phyloP scores from a whole-genome alignment of 2,329 filamentous ascomycete genomes.

The Bipolaris cookei region DNA sequence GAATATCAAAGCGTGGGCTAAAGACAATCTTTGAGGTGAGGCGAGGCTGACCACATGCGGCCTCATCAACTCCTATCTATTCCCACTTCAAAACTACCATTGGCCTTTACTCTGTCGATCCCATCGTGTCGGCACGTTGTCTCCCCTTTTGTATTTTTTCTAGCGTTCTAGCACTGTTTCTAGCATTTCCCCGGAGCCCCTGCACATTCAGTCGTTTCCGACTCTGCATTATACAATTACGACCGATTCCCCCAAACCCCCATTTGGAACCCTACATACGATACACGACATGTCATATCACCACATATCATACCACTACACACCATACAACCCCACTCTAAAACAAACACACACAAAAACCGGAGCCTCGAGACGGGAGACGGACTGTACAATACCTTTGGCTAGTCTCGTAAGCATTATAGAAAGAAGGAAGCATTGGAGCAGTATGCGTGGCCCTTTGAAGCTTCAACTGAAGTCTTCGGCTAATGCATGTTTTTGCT shows the following conservation, averaged over 20 bases:
- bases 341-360: neutral
- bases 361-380: neutral
- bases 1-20: conserved; percentile 11
- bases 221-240: conserved; percentile 2
- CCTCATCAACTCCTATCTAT: neutral
- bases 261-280: conserved; percentile 2
- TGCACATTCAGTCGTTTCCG: conserved; percentile 14
- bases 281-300: neutral
- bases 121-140: neutral
- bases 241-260: conserved; percentile 1
- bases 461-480: neutral
- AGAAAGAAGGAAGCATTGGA: neutral
- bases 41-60: neutral
- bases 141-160: neutral
- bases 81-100: neutral
- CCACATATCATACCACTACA: neutral
- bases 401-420: neutral
- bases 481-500: neutral
- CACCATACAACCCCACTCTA: conserved; percentile 17
- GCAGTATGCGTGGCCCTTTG: neutral
- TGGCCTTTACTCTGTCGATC: neutral
- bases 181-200: conserved; percentile 14
- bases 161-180: conserved; percentile 14
- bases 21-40: conserved; percentile 13
- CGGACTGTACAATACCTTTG: neutral